Evolutionary conservation across 768 basidiomycete species (phyloP).

Genomic region (Pulveroboletus sp.): DNA sequence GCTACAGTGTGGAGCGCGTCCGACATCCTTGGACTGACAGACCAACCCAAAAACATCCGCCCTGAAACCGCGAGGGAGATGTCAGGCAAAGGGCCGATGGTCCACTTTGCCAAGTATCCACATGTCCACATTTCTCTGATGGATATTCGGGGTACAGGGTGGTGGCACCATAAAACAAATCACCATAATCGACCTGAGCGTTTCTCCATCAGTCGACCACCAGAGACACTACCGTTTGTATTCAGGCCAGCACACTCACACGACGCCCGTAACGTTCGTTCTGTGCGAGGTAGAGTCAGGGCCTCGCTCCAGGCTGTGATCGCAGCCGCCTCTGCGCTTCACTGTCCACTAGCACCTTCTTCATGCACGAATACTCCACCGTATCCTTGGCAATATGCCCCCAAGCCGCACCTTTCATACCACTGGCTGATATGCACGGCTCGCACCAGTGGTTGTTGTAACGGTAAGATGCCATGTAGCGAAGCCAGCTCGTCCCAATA

Average conservation of each 20-base stretch:
- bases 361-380: slow-evolving; percentile 57
- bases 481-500: slow-evolving; percentile 47
- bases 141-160: slow-evolving; percentile 15
- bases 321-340: neutral
- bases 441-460: slow-evolving; percentile 52
- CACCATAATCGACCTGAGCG: slow-evolving; percentile 5
- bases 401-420: slow-evolving; percentile 53
- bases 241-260: slow-evolving; percentile 4
- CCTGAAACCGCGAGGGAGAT: slow-evolving; percentile 4
- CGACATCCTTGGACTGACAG: neutral
- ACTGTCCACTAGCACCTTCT: slow-evolving; percentile 25
- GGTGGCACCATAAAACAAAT: slow-evolving; percentile 5
- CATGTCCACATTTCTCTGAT: neutral
- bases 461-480: slow-evolving; percentile 35
- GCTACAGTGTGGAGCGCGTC: slow-evolving; percentile 2
- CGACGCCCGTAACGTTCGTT: neutral
- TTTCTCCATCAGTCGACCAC: slow-evolving; percentile 6
- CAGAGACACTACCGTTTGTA: neutral
- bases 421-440: slow-evolving; percentile 42
- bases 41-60: neutral
- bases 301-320: neutral
- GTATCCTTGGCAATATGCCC: slow-evolving; percentile 47
- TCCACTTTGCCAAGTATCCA: slow-evolving; percentile 1
- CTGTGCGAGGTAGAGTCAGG: neutral
- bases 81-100: neutral